Percentiles rank a stretch among this genome's conserved stretches.
Conservation (phyloP, 1,139 yeast genomes). For the Pichia sp. region DNA sequence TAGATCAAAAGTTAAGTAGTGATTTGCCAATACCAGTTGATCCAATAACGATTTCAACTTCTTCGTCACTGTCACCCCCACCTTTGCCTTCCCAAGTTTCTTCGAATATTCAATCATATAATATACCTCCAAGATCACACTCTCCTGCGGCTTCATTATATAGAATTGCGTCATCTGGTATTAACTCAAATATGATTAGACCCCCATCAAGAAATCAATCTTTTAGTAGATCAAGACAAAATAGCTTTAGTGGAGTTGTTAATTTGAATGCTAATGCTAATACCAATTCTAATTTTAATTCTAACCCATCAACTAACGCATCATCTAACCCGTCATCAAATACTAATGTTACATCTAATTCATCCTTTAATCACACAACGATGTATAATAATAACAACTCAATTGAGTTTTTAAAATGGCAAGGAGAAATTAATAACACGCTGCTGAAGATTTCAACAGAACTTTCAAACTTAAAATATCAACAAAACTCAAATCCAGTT, state of each 20-base stretch:
- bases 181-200: conserved; percentile 24
- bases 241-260: conserved; percentile 13
- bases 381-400: conserved; percentile 8
- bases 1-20: not conserved
- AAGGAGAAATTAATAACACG: conserved; percentile 29
- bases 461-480: conserved; percentile 20
- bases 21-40: not conserved
- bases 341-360: no score
- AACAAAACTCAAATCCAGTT: not conserved
- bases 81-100: no score
- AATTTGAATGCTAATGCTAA: conserved; percentile 1
- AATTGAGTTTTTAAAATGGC: conserved; percentile 30
- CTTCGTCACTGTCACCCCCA: not conserved
- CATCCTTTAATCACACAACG: no score
- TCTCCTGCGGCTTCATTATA: conserved; percentile 31
- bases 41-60: not conserved
- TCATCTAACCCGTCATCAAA: not conserved
- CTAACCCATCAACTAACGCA: not conserved
- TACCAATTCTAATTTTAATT: not conserved
- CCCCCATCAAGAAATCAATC: conserved; percentile 27
- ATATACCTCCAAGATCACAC: conserved; percentile 18
- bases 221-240: conserved; percentile 16
- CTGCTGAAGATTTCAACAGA: conserved; percentile 27
- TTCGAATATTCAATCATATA: no score
- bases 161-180: conserved; percentile 27